Conservation (phyloP, 192 early-diverging fungal genomes). For the Coemansia sp. region DNA sequence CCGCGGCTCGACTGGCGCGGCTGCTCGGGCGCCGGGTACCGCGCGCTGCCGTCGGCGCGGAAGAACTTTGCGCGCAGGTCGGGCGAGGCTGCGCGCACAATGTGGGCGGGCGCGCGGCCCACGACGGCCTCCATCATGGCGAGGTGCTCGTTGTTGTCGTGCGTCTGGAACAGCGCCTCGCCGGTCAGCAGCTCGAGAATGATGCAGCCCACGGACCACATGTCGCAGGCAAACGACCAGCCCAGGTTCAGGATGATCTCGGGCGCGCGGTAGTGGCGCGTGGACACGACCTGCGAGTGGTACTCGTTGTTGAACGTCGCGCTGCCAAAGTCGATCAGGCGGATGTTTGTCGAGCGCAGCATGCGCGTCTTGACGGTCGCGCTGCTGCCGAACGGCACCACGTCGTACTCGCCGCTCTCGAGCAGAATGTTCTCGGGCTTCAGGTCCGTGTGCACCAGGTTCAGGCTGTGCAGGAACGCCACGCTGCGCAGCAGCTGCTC, state of each 20-base stretch:
- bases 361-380: constrained; percentile 57
- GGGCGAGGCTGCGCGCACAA: constrained; percentile 54
- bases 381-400: constrained; percentile 56
- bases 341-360: constrained; percentile 71
- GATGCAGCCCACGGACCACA: constrained; percentile 98
- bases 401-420: constrained; percentile 58
- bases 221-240: constrained; percentile 96
- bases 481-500: constrained; percentile 83
- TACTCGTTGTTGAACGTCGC: constrained; percentile 93
- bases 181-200: constrained; percentile 94
- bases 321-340: constrained; percentile 95
- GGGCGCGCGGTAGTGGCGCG: constrained; percentile 94
- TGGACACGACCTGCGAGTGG: constrained; percentile 88
- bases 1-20: constrained; percentile 37
- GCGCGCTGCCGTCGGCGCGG: constrained; percentile 28
- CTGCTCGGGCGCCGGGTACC: constrained; percentile 44
- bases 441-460: constrained; percentile 93
- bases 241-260: constrained; percentile 93
- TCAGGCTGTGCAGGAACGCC: constrained; percentile 84
- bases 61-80: constrained; percentile 44
- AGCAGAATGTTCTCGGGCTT: constrained; percentile 96
- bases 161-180: constrained; percentile 95
- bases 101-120: constrained; percentile 69
- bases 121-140: constrained; percentile 94
- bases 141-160: constrained; percentile 95